phyloP scores from a whole-genome alignment of 2,329 filamentous ascomycete genomes.

The Fusarium sp. region DNA sequence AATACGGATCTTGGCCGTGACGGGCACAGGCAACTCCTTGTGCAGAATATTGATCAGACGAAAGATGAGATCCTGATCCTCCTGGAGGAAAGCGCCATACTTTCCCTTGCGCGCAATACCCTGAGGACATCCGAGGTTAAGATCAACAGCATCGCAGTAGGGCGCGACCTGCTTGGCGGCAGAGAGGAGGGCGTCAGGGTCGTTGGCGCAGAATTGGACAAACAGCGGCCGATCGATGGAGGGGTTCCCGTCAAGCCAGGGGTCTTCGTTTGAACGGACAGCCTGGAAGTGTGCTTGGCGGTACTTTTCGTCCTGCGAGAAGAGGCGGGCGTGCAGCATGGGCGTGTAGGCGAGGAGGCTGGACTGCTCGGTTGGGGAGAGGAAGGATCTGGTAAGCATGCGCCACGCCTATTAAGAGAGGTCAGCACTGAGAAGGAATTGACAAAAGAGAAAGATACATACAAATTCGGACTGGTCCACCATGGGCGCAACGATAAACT shows the following conservation, averaged over 20 bases:
- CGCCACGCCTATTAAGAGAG: conserved; percentile 81
- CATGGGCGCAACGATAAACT: conserved; percentile 94
- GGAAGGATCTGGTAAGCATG: conserved; percentile 93
- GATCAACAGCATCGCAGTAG: conserved; percentile 93
- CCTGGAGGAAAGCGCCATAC: conserved; percentile 95
- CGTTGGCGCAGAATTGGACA: conserved; percentile 96
- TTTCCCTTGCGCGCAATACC: conserved; percentile 91
- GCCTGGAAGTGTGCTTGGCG: conserved; percentile 86
- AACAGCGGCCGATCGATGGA: conserved; percentile 87
- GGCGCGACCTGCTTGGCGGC: conserved; percentile 84
- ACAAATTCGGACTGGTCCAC: conserved; percentile 99
- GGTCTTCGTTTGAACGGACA: conserved; percentile 53
- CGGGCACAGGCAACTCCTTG: conserved; percentile 80
- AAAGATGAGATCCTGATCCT: conserved; percentile 87
- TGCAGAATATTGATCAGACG: conserved; percentile 88
- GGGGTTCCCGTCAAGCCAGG: conserved; percentile 89
- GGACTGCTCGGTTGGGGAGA: conserved; percentile 73
- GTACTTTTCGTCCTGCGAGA: conserved; percentile 80
- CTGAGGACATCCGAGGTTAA: conserved; percentile 96
- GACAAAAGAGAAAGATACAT: conserved; percentile 50
- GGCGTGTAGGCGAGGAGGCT: conserved; percentile 89
- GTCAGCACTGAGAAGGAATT: neutral
- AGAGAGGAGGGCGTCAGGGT: conserved; percentile 81
- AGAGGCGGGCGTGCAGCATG: conserved; percentile 95
- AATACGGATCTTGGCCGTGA: conserved; percentile 95